Evolutionary conservation across 306 rosid genomes (phyloP), one percentile per base, ranked within the genome.

Genomic region (Astragalus membranaceus): DNA sequence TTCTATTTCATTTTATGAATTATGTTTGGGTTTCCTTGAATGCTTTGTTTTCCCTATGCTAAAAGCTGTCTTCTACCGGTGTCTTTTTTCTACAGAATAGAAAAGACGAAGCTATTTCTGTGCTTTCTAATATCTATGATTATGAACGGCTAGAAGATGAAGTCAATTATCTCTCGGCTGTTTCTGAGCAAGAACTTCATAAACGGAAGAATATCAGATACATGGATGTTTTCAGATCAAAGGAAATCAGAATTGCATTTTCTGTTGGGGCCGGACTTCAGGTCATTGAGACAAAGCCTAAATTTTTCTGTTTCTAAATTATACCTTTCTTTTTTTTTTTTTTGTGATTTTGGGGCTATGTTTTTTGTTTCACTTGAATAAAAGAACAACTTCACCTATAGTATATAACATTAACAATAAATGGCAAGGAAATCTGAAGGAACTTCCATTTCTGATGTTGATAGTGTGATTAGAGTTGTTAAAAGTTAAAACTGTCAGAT

Each of bases 211-310:
- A 44, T 43, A 20, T 75, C 43, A 55, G 50, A 75, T 55, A 55
- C 41, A 44, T 10, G 67, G 73, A 65, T 65, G 79, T 75, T 55
- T 75, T 75, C 67, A 68, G 43, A 46, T 55, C 79, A 32, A 46
- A 46, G 60, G 79, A 75, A 55, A 65, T 75, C 59, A 75, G 73
- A 75, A 4, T 8, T 75, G 79, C 79, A 30, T 75, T 75, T 55
- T 55, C 65, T 65, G 73, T 75, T 46, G 79, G 79, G 50, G 79
- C 60, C 3, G 79, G 79, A 65, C 79, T 75, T 54, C 79, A 75
- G 79, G 79, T 74, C 46, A 64, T 16, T 74, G 12, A 39, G 17
- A 56, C 60, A 20, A 65, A 54, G 41, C 36, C 41, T 54, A 30
- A 46, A 26, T 15, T 50, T 50, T 52, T 44, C 51, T 37, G 17